These are phyloP conservation scores for Colletotrichum eremochloae DNA, from an alignment of 2,329 filamentous ascomycete species.

Conservation along the genomic window DNA sequence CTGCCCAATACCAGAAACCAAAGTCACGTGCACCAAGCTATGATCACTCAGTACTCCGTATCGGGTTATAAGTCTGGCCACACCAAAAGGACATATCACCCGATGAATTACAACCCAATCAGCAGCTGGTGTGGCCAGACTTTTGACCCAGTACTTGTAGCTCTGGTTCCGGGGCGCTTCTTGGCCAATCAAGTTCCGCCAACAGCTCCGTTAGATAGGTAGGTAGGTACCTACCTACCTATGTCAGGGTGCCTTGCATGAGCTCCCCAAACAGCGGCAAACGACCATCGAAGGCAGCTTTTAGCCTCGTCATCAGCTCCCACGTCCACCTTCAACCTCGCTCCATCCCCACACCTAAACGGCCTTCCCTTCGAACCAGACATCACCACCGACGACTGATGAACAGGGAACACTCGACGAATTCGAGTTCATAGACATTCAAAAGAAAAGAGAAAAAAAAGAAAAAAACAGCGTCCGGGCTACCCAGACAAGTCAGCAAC, in stretches of 20 bases:
- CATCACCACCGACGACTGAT: conserved; percentile 20
- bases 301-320: conserved; percentile 68
- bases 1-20: conserved; percentile 1
- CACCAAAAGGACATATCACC: too few relatives aligned
- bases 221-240: too few relatives aligned
- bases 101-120: too few relatives aligned
- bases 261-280: conserved; percentile 40
- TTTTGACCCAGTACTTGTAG: neutral
- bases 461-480: neutral
- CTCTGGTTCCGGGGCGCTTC: conserved; percentile 6
- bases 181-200: conserved; percentile 25
- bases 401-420: conserved; percentile 18
- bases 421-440: conserved; percentile 9
- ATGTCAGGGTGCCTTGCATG: conserved; percentile 37
- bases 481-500: conserved; percentile 50
- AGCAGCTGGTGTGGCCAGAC: too few relatives aligned
- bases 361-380: conserved; percentile 22
- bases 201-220: conserved; percentile 12
- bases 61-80: too few relatives aligned
- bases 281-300: conserved; percentile 59
- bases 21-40: conserved; percentile 31
- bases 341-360: conserved; percentile 45
- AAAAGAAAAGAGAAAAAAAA: neutral
- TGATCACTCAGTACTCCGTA: neutral
- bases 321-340: conserved; percentile 43